Base-by-base conservation (phyloP, 805 yeast species). In the Metschnikowia matae region DNA sequence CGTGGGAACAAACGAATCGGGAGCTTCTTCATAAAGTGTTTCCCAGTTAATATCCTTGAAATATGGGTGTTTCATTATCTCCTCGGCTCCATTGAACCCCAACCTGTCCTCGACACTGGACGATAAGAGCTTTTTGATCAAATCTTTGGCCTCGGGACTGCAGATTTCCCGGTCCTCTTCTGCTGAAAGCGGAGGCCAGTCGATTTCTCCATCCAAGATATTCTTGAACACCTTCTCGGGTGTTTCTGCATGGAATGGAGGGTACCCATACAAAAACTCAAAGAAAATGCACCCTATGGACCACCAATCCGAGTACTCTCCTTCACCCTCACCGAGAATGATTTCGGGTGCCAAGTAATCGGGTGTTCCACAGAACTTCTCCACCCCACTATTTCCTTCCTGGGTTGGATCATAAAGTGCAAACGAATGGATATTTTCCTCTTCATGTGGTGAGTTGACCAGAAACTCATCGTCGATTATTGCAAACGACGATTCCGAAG, bases 301-400 rank as follows among this genome's bases (percentile, higher is more conserved):
- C 99, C 99, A 94, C 99, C 99, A 91, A 70, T 91, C 97, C n/a
- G 92, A 83, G 54, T 84, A 80, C 55, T 83, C 90, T 53, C 84
- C 87, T 64, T 92, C 97, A 0, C 87, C 85, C 1, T 78, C 74
- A 37, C 97, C 98, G 39, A 79, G 74, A 54, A 94, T 89, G 0
- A 97, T 91, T 64, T 94, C 99, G 0, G 99, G 99, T 0, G 99
- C 96, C 37, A 95, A 77, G 66, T 94, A 94, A 65, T 94, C 99
- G 0, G 99, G 99, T 0, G 99, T 94, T 0, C 99, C 99, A 32
- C 90, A 96, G 60, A 92, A 91, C 54, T 78, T 80, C 58, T 83
- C 80, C 23, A 76, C 71, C 47, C 79, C 81, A 34, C 55, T 56
- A 21, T 57, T 52, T 15, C 40, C 46, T 1, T 78, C 75, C 2